Base-by-base conservation (phyloP, 225 moss, liverwort and hornwort genomes). In the Sphagnum contortum region DNA sequence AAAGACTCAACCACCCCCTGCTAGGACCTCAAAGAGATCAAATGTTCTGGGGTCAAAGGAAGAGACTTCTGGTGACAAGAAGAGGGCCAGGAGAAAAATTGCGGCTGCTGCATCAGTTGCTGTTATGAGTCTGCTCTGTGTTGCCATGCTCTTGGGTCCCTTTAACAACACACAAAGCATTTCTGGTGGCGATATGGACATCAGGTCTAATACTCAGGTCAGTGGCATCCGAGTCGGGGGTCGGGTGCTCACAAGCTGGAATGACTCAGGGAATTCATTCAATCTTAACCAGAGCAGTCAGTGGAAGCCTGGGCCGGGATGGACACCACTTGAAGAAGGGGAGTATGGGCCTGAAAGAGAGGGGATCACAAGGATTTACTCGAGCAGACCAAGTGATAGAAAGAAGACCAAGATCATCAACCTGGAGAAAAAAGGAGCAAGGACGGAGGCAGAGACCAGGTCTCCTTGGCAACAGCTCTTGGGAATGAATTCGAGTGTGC, bases 71-170 rank as follows among this genome's bases (percentile, higher is more conserved):
- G 67, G 78, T 45, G 62, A 68, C 59, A 76, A 72, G 57, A 90
- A 82, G 61, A 76, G 61, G 56, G 80, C 72, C 12, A 90, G 82
- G 64, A 14, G 70, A 64, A 90, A 82, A 84, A 79, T 76, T 44
- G 76, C 68, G 12, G 80, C 78, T 13, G 72, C 73, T 66, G 79
- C 80, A 47, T 83, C 87, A 29, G 79, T 78, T 63, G 81, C 74
- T 59, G 66, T 85, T 4, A 65, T 85, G 69, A 77, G 84, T 48
- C 71, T 87, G 50, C 76, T 90, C 13, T 82, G 78, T 64, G 63
- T 90, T 9, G 75, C 75, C 64, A 90, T 90, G 84, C 45, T 90
- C 47, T 77, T 82, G 47, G 71, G 84, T 62, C 80, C 82, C n/a
- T 75, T 78, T 63, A 69, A 81, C 29, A 70, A 78, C 57, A 59